Percentiles rank a stretch among this genome's conserved stretches.
Conservation (phyloP, 2,329 filamentous ascomycete species). For the Aspergillus ustus region DNA sequence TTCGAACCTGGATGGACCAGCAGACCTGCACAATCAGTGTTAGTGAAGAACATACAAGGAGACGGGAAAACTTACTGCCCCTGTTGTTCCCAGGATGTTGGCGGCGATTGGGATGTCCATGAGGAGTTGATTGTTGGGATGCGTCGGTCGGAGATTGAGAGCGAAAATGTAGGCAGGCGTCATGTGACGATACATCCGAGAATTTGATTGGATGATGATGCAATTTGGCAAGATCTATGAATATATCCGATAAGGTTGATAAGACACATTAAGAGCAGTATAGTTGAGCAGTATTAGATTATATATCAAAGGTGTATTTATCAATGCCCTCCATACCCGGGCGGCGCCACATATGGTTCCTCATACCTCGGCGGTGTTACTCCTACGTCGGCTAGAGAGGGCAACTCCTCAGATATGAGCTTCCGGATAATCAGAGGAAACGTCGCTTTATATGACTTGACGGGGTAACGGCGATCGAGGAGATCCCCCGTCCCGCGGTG, state of each 20-base stretch:
- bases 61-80: conserved; percentile 34
- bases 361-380: neutral
- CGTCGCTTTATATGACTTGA: neutral
- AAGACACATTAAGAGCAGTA: too few relatives aligned
- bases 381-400: neutral
- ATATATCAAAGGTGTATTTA: too few relatives aligned
- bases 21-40: conserved; percentile 50
- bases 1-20: conserved; percentile 66
- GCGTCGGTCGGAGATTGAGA: neutral
- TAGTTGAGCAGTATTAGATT: too few relatives aligned
- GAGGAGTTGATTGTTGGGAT: neutral
- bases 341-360: neutral
- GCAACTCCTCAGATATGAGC: neutral
- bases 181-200: neutral
- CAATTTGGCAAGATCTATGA: neutral
- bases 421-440: neutral
- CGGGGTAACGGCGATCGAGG: neutral
- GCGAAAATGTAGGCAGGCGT: neutral
- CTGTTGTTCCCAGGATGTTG: conserved; percentile 37
- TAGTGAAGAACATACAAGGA: conserved; percentile 11
- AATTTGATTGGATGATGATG: neutral
- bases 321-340: neutral
- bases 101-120: conserved; percentile 36
- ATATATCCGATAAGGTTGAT: neutral
- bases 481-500: neutral